A percentile compares a stretch with the other conserved stretches of the same genome.
Evolutionary conservation across 805 yeast species (phyloP).

Genomic region (Candida ipomoeae): DNA sequence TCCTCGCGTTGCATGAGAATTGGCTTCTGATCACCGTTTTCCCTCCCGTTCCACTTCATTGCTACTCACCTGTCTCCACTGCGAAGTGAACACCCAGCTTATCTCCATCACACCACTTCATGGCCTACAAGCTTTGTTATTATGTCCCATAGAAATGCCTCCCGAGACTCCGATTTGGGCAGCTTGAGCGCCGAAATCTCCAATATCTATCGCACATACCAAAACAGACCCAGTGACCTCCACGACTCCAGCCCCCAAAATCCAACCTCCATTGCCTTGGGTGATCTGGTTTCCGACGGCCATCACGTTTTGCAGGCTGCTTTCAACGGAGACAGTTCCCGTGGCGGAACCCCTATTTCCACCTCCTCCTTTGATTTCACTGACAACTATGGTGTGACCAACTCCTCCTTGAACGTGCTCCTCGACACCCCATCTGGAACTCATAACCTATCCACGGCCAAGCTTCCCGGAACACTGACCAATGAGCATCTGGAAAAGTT

Average conservation of each 20-base stretch:
- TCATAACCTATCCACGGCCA: conserved; percentile 12
- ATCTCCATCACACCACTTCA: background rate
- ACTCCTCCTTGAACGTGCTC: conserved; percentile 35
- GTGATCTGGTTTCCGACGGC: background rate
- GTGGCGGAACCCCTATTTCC: conserved; percentile 31
- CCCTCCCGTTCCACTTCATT: background rate
- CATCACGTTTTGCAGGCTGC: background rate
- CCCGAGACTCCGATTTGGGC: conserved; percentile 11
- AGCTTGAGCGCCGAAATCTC: conserved; percentile 15
- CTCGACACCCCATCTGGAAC: conserved; percentile 25
- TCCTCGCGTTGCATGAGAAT: background rate
- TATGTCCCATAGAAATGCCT: conserved; percentile 3
- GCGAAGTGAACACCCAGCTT: background rate
- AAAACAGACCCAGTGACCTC: background rate
- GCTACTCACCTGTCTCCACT: background rate
- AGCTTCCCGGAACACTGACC: conserved; percentile 2
- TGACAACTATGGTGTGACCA: conserved; percentile 24
- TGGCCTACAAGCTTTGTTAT: conserved; percentile 1
- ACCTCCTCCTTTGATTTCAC: conserved; percentile 30
- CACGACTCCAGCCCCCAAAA: background rate
- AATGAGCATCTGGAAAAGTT: conserved; percentile 1
- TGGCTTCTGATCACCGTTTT: background rate
- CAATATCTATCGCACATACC: conserved; percentile 13
- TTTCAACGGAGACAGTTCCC: conserved; percentile 17
- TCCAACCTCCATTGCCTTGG: background rate